These are phyloP conservation scores for Drosera capensis DNA, from an alignment of 148 eudicot species.

Conservation along the genomic window DNA sequence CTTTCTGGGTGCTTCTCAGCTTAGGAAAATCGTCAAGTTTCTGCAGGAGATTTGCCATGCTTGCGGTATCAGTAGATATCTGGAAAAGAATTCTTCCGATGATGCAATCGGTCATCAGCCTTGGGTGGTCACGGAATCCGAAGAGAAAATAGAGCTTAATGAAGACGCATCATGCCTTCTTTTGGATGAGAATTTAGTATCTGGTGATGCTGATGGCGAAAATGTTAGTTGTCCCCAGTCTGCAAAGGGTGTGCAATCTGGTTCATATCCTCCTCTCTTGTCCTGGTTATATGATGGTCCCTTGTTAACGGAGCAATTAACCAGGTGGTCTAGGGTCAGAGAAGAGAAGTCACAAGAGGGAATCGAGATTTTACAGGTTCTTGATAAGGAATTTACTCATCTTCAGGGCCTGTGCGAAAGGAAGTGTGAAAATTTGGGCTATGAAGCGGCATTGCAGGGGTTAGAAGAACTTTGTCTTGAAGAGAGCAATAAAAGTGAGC, in stretches of 20 bases:
- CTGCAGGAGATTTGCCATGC: conserved; percentile 61
- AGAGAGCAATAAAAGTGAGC: conserved; percentile 74
- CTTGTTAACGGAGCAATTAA: conserved; percentile 50
- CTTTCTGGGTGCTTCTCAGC: conserved; percentile 58
- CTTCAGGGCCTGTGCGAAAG: conserved; percentile 63
- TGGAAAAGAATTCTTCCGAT: conserved; percentile 45
- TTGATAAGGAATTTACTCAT: conserved; percentile 58
- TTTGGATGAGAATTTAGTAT: conserved; percentile 46
- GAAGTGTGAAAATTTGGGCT: conserved; percentile 47
- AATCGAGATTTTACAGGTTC: conserved; percentile 39
- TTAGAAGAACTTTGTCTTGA: conserved; percentile 61
- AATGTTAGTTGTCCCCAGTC: conserved; percentile 16
- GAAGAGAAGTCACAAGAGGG: conserved; percentile 66
- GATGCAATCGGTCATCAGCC: conserved; percentile 25
- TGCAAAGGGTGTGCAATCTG: conserved; percentile 6
- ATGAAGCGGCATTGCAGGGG: conserved; percentile 74
- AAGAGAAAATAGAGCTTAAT: conserved; percentile 40
- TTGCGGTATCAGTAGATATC: conserved; percentile 48
- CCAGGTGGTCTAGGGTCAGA: conserved; percentile 35
- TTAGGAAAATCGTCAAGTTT: conserved; percentile 48
- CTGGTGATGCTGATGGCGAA: conserved; percentile 14
- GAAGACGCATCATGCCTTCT: conserved; percentile 46
- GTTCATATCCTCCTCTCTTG: conserved; percentile 52
- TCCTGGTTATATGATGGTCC: conserved; percentile 71
- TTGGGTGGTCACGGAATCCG: conserved; percentile 15